These are phyloP conservation scores for Pestalotiopsis fici DNA, from an alignment of 2,329 filamentous ascomycete genomes.

Conservation along the genomic window DNA sequence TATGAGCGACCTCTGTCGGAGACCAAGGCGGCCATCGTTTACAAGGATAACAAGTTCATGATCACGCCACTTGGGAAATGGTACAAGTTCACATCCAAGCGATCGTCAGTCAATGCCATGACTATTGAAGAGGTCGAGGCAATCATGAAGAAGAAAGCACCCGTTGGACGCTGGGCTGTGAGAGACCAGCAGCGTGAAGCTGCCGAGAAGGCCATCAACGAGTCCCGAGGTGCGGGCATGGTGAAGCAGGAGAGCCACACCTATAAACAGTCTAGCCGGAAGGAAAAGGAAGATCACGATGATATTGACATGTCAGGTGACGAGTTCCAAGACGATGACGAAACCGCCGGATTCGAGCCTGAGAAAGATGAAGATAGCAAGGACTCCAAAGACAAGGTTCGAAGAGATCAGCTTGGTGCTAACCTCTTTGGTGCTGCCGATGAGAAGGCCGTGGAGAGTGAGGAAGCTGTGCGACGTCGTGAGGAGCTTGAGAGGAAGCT, in stretches of 20 bases:
- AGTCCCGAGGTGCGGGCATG: slow-evolving; percentile 59
- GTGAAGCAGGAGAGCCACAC: slow-evolving; percentile 72
- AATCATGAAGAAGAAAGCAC: slow-evolving; percentile 76
- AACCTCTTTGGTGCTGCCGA: slow-evolving; percentile 76
- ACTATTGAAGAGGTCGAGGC: slow-evolving; percentile 85
- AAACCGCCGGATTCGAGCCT: slow-evolving; percentile 71
- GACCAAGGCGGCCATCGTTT: slow-evolving; percentile 77
- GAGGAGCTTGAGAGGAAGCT: slow-evolving; percentile 70
- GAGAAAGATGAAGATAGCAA: slow-evolving; percentile 83
- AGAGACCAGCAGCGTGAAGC: slow-evolving; percentile 54
- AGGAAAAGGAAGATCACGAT: slow-evolving; percentile 69
- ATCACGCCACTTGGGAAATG: slow-evolving; percentile 94
- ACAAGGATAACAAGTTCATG: slow-evolving; percentile 69
- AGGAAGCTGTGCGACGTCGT: slow-evolving; percentile 69
- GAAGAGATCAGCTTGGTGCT: slow-evolving; percentile 80
- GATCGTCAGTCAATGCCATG: slow-evolving; percentile 71
- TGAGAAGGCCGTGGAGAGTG: slow-evolving; percentile 72
- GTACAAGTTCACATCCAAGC: slow-evolving; percentile 85
- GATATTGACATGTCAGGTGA: slow-evolving; percentile 69
- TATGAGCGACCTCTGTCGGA: slow-evolving; percentile 90
- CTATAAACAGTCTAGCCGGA: slow-evolving; percentile 60
- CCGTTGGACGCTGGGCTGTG: slow-evolving; percentile 80
- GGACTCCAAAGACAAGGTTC: slow-evolving; percentile 70
- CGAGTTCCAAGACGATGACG: slow-evolving; percentile 88
- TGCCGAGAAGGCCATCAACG: slow-evolving; percentile 57